phyloP scores from a whole-genome alignment of 345 rosid genomes.

The Murraya koenigii region DNA sequence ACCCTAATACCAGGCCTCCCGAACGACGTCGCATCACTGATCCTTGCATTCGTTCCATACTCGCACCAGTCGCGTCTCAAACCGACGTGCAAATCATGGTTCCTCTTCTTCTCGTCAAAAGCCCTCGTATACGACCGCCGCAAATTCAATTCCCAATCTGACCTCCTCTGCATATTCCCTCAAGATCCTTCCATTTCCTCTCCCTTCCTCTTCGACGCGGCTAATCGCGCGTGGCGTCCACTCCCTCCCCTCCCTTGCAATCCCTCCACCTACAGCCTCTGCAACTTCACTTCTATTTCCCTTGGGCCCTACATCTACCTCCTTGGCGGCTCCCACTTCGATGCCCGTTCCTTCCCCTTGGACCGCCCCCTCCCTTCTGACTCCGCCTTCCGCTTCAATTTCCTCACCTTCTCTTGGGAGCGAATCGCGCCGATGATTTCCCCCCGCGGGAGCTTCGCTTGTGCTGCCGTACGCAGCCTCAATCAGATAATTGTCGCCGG shows the following conservation, averaged over 20 bases:
- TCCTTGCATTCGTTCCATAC: conserved; percentile 68
- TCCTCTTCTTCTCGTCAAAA: conserved; percentile 64
- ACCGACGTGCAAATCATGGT: conserved; percentile 71
- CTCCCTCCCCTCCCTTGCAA: conserved; percentile 83
- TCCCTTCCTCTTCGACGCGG: conserved; percentile 79
- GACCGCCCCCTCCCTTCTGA: conserved; percentile 78
- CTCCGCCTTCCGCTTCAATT: conserved; percentile 60
- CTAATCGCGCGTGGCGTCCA: conserved; percentile 59
- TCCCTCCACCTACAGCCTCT: conserved; percentile 78
- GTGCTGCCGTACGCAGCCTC: conserved; percentile 43
- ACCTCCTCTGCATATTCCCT: conserved; percentile 86
- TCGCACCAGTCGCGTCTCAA: conserved; percentile 76
- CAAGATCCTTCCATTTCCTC: conserved; percentile 76
- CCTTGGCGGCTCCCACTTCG: conserved; percentile 87
- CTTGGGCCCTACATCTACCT: conserved; percentile 65
- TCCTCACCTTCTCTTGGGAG: conserved; percentile 59
- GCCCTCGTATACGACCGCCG: conserved; percentile 61
- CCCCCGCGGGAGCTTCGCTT: conserved; percentile 91
- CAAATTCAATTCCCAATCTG: conserved; percentile 30
- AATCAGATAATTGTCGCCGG: conserved; percentile 79
- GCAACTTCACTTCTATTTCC: conserved; percentile 75
- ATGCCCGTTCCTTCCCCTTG: conserved; percentile 77
- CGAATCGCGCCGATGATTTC: conserved; percentile 69
- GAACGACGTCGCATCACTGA: conserved; percentile 53
- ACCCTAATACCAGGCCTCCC: conserved; percentile 75